Evolutionary conservation across 225 moss, liverwort and hornwort genomes (phyloP).

Genomic region (Physcomitrellopsis africana): DNA sequence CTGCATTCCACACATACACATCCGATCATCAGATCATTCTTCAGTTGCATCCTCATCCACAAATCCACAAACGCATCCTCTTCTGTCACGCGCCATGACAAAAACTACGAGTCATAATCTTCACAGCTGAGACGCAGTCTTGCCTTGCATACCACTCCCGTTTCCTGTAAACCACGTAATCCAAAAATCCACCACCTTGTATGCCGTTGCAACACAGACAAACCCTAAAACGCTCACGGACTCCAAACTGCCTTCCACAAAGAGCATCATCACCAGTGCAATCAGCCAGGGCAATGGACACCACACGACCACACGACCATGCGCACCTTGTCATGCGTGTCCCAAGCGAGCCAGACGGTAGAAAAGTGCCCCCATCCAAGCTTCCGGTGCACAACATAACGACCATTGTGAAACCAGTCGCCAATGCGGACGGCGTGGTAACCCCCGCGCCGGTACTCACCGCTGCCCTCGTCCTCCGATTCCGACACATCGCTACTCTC

Average conservation of each 20-base stretch:
- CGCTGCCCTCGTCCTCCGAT: constrained; percentile 63
- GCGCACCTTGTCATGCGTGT: constrained; percentile 56
- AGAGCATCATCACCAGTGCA: not conserved
- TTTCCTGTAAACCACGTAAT: too few species aligned
- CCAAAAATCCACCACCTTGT: too few species aligned
- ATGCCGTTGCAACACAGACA: too few species aligned
- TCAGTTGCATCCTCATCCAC: not conserved
- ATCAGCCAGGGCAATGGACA: not conserved
- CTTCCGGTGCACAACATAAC: constrained; percentile 68
- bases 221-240: too few species aligned
- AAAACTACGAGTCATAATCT: not conserved
- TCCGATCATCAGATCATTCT: constrained; percentile 17
- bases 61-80: constrained; percentile 1
- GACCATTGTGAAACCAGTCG: constrained; percentile 55
- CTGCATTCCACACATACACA: constrained; percentile 41
- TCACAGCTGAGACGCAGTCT: too few species aligned
- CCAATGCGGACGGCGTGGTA: constrained; percentile 67
- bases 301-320: not conserved
- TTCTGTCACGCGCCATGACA: not conserved
- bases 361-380: constrained; percentile 78
- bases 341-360: constrained; percentile 72
- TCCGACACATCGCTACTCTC: constrained; percentile 75
- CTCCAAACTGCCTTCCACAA: too few species aligned
- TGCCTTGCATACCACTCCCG: too few species aligned
- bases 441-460: constrained; percentile 61